Base-by-base conservation (phyloP, 228 moss, liverwort and hornwort species). In the Sphagnum fallax region DNA sequence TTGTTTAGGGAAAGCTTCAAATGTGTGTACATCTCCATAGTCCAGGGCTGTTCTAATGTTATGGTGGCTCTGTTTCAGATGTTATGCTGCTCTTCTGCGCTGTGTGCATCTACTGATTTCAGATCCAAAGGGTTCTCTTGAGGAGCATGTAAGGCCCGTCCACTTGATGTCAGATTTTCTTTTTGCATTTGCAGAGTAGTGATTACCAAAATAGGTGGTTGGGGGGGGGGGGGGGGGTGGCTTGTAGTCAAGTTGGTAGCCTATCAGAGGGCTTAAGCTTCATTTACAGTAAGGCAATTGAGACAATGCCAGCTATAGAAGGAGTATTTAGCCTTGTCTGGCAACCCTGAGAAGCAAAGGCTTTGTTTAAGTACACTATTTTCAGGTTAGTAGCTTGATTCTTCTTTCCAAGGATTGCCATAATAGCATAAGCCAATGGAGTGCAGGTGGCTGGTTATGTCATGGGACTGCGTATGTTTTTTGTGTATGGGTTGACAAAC, bases 1-100 rank as follows among this genome's bases (percentile, higher is more conserved):
- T 12, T 8, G 55, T 8, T 55, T 8, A 55, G 12, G 8, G 55
- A 55, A 1, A 55, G 55, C 32, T 32, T 32, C 32, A 32, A 32
- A 32, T 32, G 32, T 32, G 32, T 32, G 3, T 32, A 3, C 32
- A 32, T 32, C 32, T 32, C 32, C 32, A 32, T 32, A 32, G 32
- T 32, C 32, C 32, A 32, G 32, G 32, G 32, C 32, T 32, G 32
- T 32, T 32, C 32, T 32, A 32, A 32, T 32, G 55, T 55, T 8
- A 3, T 62, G 47, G 57, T 53, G 86, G 55, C 68, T 73, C 69
- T 63, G 61, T 70, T 66, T 76, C 90, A 95, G 95, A 77, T 89
- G 81, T 71, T 95, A 92, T 86, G 90, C 89, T 69, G 89, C 89
- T 75, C 75, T 90, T 11, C 83, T 95, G 69, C 95, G 92, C 63